Conservation (phyloP, 768 basidiomycete genomes). For the Collybia sordida region DNA sequence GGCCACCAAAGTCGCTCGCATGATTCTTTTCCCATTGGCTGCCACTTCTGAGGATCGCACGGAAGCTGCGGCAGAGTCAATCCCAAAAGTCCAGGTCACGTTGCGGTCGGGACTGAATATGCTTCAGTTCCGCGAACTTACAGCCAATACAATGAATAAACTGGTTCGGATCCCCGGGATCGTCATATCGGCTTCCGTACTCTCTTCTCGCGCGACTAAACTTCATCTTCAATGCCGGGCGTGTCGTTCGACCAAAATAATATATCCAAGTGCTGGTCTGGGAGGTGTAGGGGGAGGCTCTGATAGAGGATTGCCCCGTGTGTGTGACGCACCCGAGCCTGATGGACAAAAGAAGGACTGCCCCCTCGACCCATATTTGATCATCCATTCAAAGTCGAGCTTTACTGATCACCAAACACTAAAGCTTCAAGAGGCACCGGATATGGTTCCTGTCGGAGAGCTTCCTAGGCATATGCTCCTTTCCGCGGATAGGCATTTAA, state of each 20-base stretch:
- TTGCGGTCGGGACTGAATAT: conserved; percentile 90
- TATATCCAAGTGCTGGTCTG: conserved; percentile 75
- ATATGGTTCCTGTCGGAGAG: conserved; percentile 99
- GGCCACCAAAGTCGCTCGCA: conserved; percentile 78
- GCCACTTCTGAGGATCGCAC: conserved; percentile 43
- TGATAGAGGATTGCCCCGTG: conserved; percentile 81
- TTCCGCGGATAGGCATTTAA: conserved; percentile 87
- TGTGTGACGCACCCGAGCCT: conserved; percentile 78
- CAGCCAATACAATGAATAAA: conserved; percentile 92
- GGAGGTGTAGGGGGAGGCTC: conserved; percentile 88
- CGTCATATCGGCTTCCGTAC: conserved; percentile 93
- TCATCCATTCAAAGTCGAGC: conserved; percentile 89
- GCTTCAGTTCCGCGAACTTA: conserved; percentile 91
- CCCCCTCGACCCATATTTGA: conserved; percentile 93
- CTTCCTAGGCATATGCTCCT: conserved; percentile 93
- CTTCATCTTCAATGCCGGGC: conserved; percentile 91
- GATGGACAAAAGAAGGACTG: conserved; percentile 93
- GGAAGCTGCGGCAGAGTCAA: conserved; percentile 38
- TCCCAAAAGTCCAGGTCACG: conserved; percentile 79
- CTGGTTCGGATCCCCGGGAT: conserved; percentile 97
- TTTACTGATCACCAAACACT: conserved; percentile 96
- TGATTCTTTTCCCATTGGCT: conserved; percentile 81
- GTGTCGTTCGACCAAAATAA: conserved; percentile 76
- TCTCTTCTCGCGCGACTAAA: conserved; percentile 91
- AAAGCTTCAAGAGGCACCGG: conserved; percentile 97